Percentiles rank a stretch among this genome's conserved stretches.
Conservation (phyloP, 2,329 filamentous ascomycete species). For the Phialophora tarda region DNA sequence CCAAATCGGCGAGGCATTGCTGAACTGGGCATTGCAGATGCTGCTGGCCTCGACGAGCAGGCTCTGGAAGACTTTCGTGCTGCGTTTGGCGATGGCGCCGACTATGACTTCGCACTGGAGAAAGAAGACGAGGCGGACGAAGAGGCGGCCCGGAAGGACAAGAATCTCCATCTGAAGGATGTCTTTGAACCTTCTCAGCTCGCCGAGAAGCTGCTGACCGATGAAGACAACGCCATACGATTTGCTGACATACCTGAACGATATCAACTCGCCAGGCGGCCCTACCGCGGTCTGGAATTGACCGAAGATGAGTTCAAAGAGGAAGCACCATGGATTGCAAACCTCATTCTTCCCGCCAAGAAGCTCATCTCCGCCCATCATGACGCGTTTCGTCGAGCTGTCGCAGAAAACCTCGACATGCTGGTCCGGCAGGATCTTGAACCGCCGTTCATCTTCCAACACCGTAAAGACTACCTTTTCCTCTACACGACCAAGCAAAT, state of each 20-base stretch:
- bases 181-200: slow-evolving; percentile 97
- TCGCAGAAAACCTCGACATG: slow-evolving; percentile 92
- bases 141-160: slow-evolving; percentile 76
- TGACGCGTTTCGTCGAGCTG: slow-evolving; percentile 81
- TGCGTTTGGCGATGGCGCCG: slow-evolving; percentile 93
- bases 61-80: slow-evolving; percentile 94
- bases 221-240: slow-evolving; percentile 91
- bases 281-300: slow-evolving; percentile 81
- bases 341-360: slow-evolving; percentile 88
- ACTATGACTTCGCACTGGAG: slow-evolving; percentile 93
- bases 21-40: slow-evolving; percentile 73
- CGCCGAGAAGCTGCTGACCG: slow-evolving; percentile 90
- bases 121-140: slow-evolving; percentile 84
- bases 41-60: slow-evolving; percentile 85
- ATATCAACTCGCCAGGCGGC: slow-evolving; percentile 87
- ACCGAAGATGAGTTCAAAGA: slow-evolving; percentile 85
- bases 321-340: slow-evolving; percentile 89
- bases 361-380: slow-evolving; percentile 73
- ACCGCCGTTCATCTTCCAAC: slow-evolving; percentile 96
- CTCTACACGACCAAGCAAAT: slow-evolving; percentile 76
- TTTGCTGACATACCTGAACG: slow-evolving; percentile 89
- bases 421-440: slow-evolving; percentile 94
- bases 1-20: slow-evolving; percentile 73
- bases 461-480: slow-evolving; percentile 96
- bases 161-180: slow-evolving; percentile 90